Percentiles rank a stretch among this genome's conserved stretches.
Evolutionary conservation across 2,329 filamentous ascomycete genomes (phyloP).

Genomic region (Venturia pyrina): DNA sequence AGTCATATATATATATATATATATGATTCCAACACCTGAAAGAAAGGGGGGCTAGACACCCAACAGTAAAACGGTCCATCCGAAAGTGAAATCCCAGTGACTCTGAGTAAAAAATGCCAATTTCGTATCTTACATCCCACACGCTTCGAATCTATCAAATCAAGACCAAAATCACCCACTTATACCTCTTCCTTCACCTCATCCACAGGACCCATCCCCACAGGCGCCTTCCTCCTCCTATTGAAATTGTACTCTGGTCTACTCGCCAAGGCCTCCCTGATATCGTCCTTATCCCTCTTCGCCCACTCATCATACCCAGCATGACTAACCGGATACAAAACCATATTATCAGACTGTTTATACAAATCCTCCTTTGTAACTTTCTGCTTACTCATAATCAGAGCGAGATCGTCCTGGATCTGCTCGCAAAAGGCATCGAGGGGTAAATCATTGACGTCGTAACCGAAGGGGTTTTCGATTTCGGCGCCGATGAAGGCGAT

Average conservation of each 20-base stretch:
- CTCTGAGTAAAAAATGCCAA: no score
- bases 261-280: slow-evolving; percentile 33
- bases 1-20: no score
- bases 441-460: slow-evolving; percentile 73
- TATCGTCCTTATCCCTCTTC: slow-evolving; percentile 27
- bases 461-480: slow-evolving; percentile 77
- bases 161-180: not conserved
- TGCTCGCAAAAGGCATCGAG: slow-evolving; percentile 69
- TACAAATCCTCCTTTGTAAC: slow-evolving; percentile 45
- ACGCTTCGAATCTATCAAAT: not conserved
- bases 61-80: no score
- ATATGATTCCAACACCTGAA: no score
- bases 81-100: no score
- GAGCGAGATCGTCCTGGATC: slow-evolving; percentile 63
- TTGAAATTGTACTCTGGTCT: slow-evolving; percentile 21
- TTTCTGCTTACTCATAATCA: slow-evolving; percentile 51
- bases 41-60: no score
- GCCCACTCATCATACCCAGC: slow-evolving; percentile 31
- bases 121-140: no score
- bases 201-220: not conserved
- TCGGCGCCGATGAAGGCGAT: slow-evolving; percentile 67
- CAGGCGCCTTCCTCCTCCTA: slow-evolving; percentile 26
- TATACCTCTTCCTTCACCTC: not conserved
- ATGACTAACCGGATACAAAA: slow-evolving; percentile 46
- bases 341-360: slow-evolving; percentile 37